Evolutionary conservation across 495 filamentous ascomycete species (phyloP), one percentile per base, ranked within the genome.

Genomic region (Baudoinia panamericana): DNA sequence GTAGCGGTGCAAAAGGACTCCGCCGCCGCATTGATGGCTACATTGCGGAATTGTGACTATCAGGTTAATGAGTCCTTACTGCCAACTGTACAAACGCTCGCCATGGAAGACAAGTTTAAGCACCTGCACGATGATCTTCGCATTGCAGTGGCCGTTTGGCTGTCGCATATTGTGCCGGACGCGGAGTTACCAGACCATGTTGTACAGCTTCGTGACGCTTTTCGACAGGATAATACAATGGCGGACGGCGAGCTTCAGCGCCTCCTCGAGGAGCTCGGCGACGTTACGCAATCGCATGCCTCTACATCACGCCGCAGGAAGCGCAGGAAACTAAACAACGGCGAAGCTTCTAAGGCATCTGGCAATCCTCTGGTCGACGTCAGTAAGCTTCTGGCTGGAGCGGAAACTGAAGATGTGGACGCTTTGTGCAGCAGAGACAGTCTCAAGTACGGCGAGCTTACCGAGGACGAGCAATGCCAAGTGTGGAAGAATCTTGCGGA

Each of bases 401-500:
- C 7, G 2, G 27, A 44, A 28, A 12, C 16, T 7, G n/a, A 25
- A 12, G 41, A 32, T 26, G 13, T 30, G 4, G 19, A 12, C 3
- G 11, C 18, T 12, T 6, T 41, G 10, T 19, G 22, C 1, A 7
- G 27, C 7, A 11, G 25, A 4, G 36, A 30, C 5, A 16, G 30
- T 10, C 9, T 3, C 12, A 17, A 17, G 1, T 51, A 51, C 25
- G 8, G 8, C 3, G 20, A 18, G 1, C 39, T 52, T 0, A 24
- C 11, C 11, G 37, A 43, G 17, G 38, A 37, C 5, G 15, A 46
- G 35, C 39, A 34, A 22, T 48, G 53, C 18, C 29, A 44, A 26
- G 48, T 59, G 28, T 67, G 64, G 46, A 56, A 64, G 40, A 62
- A 70, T 7, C 39, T 52, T 8, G 18, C 17, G 11, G 22, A 43